A percentile compares a stretch with the other conserved stretches of the same genome.
Evolutionary conservation across 2,329 filamentous ascomycete genomes (phyloP).

Genomic region (Talaromyces piceae): DNA sequence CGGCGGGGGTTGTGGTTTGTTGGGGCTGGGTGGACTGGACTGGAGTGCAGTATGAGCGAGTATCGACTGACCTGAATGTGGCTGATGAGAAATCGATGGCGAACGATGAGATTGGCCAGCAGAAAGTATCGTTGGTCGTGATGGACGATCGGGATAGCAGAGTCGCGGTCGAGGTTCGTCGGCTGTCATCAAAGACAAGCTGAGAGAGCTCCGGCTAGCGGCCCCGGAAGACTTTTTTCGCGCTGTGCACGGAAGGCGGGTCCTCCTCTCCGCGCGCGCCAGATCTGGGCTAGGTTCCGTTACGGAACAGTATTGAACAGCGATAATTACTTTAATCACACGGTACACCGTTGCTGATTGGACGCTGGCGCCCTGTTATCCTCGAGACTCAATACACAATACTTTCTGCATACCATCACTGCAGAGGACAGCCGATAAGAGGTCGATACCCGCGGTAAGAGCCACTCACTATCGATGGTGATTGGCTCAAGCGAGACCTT

Average conservation of each 20-base stretch:
- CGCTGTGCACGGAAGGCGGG: constrained; percentile 2
- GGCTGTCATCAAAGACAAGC: too few relatives aligned
- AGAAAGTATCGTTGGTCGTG: too few relatives aligned
- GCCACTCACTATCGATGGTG: too few relatives aligned
- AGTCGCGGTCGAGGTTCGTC: neutral
- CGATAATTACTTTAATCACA: neutral
- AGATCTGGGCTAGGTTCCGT: neutral
- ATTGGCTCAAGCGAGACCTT: neutral
- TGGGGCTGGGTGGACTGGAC: too few relatives aligned
- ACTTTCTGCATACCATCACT: too few relatives aligned
- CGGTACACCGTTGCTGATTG: neutral
- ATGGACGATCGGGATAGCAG: neutral
- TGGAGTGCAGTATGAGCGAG: neutral
- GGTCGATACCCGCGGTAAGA: too few relatives aligned
- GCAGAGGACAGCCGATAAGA: too few relatives aligned
- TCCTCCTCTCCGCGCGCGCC: neutral
- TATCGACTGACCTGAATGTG: constrained; percentile 7
- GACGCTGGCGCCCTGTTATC: neutral
- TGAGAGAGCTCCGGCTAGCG: constrained; percentile 1
- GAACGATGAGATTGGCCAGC: neutral
- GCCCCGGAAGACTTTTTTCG: neutral
- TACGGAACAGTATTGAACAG: neutral
- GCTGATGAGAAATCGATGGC: neutral
- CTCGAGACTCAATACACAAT: too few relatives aligned
- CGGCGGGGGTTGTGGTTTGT: too few relatives aligned